These are phyloP conservation scores for Pseudohalonectria lignicola DNA, from an alignment of 2,329 filamentous ascomycete species.

Conservation along the genomic window DNA sequence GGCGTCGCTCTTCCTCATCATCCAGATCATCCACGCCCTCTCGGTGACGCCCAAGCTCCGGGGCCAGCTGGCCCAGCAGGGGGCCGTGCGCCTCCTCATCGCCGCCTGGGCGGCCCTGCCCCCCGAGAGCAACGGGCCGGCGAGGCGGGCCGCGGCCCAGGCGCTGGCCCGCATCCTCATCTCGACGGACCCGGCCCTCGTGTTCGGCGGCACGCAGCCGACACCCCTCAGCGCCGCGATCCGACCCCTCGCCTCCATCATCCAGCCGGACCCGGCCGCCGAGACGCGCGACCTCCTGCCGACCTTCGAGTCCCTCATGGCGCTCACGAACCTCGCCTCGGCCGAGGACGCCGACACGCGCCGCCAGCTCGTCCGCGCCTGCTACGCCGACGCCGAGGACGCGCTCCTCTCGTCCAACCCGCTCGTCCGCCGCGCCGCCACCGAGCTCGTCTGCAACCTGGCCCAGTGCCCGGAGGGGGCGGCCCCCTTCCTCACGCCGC, in stretches of 20 bases:
- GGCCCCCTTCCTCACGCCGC: constrained; percentile 56
- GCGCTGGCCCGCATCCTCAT: constrained; percentile 79
- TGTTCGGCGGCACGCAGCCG: constrained; percentile 70
- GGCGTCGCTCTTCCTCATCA: constrained; percentile 59
- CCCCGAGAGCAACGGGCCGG: constrained; percentile 9
- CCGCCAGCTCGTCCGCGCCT: constrained; percentile 58
- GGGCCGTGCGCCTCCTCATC: constrained; percentile 78
- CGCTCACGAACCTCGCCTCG: constrained; percentile 87
- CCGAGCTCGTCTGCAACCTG: constrained; percentile 87
- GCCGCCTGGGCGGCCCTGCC: constrained; percentile 53
- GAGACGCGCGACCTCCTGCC: constrained; percentile 71
- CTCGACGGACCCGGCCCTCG: constrained; percentile 70
- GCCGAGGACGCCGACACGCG: constrained; percentile 53
- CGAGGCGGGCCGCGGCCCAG: constrained; percentile 57
- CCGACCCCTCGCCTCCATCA: constrained; percentile 65
- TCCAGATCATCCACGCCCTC: constrained; percentile 68
- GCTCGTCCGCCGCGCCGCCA: constrained; percentile 69
- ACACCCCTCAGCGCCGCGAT: constrained; percentile 71
- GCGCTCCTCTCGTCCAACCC: constrained; percentile 66
- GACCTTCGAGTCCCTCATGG: constrained; percentile 81
- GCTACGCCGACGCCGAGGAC: constrained; percentile 73
- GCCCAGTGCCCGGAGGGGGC: constrained; percentile 59
- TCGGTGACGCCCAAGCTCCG: constrained; percentile 64
- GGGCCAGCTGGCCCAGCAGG: constrained; percentile 79
- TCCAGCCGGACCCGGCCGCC: constrained; percentile 51